Base-by-base conservation (phyloP, 1,284 basidiomycete genomes). In the Sanghuangporus weigelae region DNA sequence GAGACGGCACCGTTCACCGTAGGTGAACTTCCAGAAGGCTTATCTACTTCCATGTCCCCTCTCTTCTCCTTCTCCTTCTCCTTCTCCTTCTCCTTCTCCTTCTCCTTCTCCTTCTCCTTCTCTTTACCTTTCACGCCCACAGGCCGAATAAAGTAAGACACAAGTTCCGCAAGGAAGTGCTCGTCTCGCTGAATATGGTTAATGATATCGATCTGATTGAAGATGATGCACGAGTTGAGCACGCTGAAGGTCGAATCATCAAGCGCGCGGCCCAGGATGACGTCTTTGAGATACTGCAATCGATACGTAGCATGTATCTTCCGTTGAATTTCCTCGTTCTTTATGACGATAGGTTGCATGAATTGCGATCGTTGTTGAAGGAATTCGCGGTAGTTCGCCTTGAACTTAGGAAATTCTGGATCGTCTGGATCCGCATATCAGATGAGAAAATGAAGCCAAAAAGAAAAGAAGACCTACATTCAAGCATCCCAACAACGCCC, bases 191-290 rank as follows among this genome's bases (percentile, higher is more conserved):
- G 91, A 55, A 98, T 86, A 73, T 96, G 90, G 60, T 83, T 87
- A 72, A 98, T 94, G 72, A 99, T 98, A 76, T 99, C 96, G 71
- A 96, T 95, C 76, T 99, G 96, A 77, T 98, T 97, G 83, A 96
- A 99, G 73, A 98, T 96, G 73, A 99, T 94, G 76, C 94, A 93
- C 16, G 94, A 95, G 76, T 95, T 98, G 71, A 99, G 85, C 70
- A 98, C 94, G 70, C 95, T 95, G 80, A 98, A 97, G 0, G 95
- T 98, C 0, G 94, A 92, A 74, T 99, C 96, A 72, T 99, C 96
- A 53, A 98, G 84, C 2, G 92, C 87, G 7, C 96, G 87, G 0
- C 95, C 95, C 39, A 99, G 89, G 42, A 99, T 94, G 64, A 99
- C 96, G 73, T 99, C 96, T 75, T 98, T 98, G 68, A 99, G 89